phyloP scores from a whole-genome alignment of 345 rosid species.

The Aethionema arabicum region DNA sequence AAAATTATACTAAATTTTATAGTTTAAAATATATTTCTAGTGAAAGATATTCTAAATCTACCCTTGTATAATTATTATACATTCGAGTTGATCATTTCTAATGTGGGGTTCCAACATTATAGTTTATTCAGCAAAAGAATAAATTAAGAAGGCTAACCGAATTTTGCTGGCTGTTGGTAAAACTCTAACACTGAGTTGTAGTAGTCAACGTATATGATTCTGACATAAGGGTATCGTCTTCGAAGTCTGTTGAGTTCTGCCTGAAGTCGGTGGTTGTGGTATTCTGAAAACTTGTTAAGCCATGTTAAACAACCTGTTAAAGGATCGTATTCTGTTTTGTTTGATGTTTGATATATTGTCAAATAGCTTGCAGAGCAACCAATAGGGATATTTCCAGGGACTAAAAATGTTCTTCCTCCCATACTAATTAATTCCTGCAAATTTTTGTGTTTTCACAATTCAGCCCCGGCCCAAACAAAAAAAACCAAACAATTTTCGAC shows the following conservation, averaged over 20 bases:
- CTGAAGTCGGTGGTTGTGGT: slow-evolving; percentile 42
- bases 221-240: slow-evolving; percentile 31
- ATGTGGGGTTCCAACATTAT: too few relatives aligned
- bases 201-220: slow-evolving; percentile 36
- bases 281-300: slow-evolving; percentile 35
- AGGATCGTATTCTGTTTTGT: slow-evolving; percentile 32
- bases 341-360: slow-evolving; percentile 22
- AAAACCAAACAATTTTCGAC: too few relatives aligned
- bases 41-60: too few relatives aligned
- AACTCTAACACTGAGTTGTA: slow-evolving; percentile 28
- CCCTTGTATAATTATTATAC: too few relatives aligned
- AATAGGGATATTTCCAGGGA: slow-evolving; percentile 39
- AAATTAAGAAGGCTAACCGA: slow-evolving; percentile 27
- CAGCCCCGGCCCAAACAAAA: too few relatives aligned
- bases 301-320: slow-evolving; percentile 38
- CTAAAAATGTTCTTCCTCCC: slow-evolving; percentile 42
- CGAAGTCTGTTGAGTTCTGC: slow-evolving; percentile 15
- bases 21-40: too few relatives aligned
- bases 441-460: background rate
- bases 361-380: slow-evolving; percentile 38
- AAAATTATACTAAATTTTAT: too few relatives aligned
- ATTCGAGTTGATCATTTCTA: too few relatives aligned
- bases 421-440: slow-evolving; percentile 37
- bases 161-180: slow-evolving; percentile 28
- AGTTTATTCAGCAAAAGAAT: too few relatives aligned